Evolutionary conservation across 1,139 yeast species (phyloP).

Genomic region (Nakaseomyces nivariensis): DNA sequence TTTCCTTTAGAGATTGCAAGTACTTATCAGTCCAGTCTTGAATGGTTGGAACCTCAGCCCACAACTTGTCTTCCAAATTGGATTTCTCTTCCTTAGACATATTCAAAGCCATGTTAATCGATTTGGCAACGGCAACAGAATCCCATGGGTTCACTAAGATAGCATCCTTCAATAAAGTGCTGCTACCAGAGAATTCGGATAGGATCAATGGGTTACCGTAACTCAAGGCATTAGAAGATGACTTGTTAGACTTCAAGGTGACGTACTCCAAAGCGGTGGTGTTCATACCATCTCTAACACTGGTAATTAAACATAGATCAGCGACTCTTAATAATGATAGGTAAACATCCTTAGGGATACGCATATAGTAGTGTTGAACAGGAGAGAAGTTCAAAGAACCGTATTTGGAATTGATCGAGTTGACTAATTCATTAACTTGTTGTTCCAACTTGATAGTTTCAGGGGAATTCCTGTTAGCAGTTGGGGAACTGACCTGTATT

Average conservation of each 20-base stretch:
- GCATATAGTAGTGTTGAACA: constrained; percentile 83
- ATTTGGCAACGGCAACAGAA: constrained; percentile 80
- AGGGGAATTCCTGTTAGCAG: constrained; percentile 23
- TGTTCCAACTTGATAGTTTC: constrained; percentile 45
- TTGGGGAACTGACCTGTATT: constrained; percentile 83
- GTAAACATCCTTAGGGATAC: constrained; percentile 82
- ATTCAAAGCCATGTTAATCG: constrained; percentile 58
- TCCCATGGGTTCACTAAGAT: constrained; percentile 95
- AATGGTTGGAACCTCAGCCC: constrained; percentile 60
- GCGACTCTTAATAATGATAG: constrained; percentile 81
- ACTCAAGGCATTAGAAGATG: constrained; percentile 15
- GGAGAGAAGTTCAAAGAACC: constrained; percentile 77
- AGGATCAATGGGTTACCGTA: constrained; percentile 63
- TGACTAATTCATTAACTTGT: constrained; percentile 68
- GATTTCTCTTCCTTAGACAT: constrained; percentile 39
- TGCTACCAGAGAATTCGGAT: constrained; percentile 90
- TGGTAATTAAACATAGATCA: constrained; percentile 78
- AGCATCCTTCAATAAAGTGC: constrained; percentile 69
- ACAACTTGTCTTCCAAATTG: constrained; percentile 43
- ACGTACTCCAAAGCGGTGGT: constrained; percentile 90
- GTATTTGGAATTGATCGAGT: constrained; percentile 70
- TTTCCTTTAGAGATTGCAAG: constrained; percentile 28
- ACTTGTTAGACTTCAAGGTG: constrained; percentile 64
- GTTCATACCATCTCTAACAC: constrained; percentile 93
- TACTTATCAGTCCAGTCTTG: constrained; percentile 74